phyloP scores from a whole-genome alignment of 352 stramenopile species.

The Pythium rhizo-oryzae region DNA sequence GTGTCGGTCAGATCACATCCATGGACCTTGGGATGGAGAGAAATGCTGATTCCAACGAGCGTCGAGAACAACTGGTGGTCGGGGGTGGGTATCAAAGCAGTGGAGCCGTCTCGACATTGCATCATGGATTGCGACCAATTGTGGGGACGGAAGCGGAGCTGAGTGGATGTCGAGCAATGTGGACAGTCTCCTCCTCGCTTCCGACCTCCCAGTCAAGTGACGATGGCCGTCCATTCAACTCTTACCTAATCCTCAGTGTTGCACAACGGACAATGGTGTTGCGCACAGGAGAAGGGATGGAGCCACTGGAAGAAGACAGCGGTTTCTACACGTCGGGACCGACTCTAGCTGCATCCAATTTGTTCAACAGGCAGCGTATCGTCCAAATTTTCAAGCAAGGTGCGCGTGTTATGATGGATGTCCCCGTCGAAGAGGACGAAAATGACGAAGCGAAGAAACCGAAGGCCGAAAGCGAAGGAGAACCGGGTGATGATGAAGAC shows the following conservation, averaged over 20 bases:
- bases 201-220: slow-evolving; percentile 45
- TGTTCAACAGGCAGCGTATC: slow-evolving; percentile 84
- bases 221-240: slow-evolving; percentile 66
- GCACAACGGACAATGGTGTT: slow-evolving; percentile 86
- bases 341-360: slow-evolving; percentile 74
- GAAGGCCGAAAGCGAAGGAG: slow-evolving; percentile 33
- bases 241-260: slow-evolving; percentile 83
- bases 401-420: slow-evolving; percentile 80
- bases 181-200: slow-evolving; percentile 78
- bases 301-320: slow-evolving; percentile 80
- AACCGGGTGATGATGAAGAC: slow-evolving; percentile 36
- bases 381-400: slow-evolving; percentile 89
- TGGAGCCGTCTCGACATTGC: slow-evolving; percentile 72
- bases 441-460: slow-evolving; percentile 23
- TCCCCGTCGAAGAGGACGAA: slow-evolving; percentile 39
- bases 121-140: slow-evolving; percentile 83
- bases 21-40: slow-evolving; percentile 80
- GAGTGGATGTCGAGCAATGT: slow-evolving; percentile 84
- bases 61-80: slow-evolving; percentile 78
- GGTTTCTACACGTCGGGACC: slow-evolving; percentile 85
- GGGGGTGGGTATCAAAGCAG: slow-evolving; percentile 67
- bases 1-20: slow-evolving; percentile 82
- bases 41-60: slow-evolving; percentile 76
- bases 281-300: slow-evolving; percentile 82
- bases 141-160: slow-evolving; percentile 82